Evolutionary conservation across 129 eudicot genomes (phyloP), one percentile per base, ranked within the genome.

Genomic region (Cynara cardunculus): DNA sequence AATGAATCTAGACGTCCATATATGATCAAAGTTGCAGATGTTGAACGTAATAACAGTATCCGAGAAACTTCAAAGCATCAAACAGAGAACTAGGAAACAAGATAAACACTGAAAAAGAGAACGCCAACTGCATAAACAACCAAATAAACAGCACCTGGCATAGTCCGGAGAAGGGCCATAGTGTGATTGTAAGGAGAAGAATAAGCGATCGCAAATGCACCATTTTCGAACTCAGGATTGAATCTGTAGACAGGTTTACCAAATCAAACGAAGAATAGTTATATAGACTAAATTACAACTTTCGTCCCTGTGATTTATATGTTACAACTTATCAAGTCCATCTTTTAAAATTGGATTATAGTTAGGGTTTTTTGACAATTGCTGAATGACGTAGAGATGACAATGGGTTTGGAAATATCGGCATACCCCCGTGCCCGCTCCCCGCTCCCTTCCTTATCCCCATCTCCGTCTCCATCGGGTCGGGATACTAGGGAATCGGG

Each of bases 121-220:
- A 7, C 69, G 69, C 46, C 24, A 69, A 79, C 77, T 70, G 53
- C 18, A 56, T 25, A 53, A 44, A 21, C 25, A 44, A 76, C n/a
- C 6, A 71, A 32, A 59, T 49, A 56, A 77, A 77, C 78, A 71
- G 59, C 37, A 83, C 82, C 86, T 83, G 86, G 71, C 78, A 77
- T 28, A 77, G 18, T 61, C 39, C 86, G 61, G 25, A 9, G 12
- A 83, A 71, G 2, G 82, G 78, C 8, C 37, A 76, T 6, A 83
- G 74, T 59, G 78, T 61, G 73, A 77, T 27, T 39, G 78, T 35
- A 26, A 83, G 67, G 22, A 83, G 39, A 41, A 83, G 28, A 19
- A 83, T 77, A 27, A 83, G 53, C 27, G 86, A 83, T 77, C 78
- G 69, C 7, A 83, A 13, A 59, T 19, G 39, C 78, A 12, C 56